Conservation (phyloP, 371 early-diverging fungal genomes). For the Apophysomyces variabilis region DNA sequence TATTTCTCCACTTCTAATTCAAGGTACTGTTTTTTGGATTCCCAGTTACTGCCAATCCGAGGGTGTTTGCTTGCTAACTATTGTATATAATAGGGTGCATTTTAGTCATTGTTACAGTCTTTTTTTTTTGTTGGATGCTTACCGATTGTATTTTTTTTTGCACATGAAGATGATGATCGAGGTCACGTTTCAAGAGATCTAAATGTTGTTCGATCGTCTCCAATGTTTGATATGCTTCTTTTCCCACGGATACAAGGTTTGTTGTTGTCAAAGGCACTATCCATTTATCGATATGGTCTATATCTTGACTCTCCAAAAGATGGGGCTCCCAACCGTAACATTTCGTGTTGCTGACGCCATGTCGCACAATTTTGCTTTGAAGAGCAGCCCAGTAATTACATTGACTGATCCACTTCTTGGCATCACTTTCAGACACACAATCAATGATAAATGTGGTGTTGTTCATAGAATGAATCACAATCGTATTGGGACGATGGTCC, state of each 20-base stretch:
- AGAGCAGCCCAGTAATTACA: constrained; percentile 20
- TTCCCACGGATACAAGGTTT: not conserved
- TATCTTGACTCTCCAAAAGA: constrained; percentile 6
- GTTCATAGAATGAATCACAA: constrained; percentile 14
- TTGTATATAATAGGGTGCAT: not conserved
- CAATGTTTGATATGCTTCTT: not conserved
- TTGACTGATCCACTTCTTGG: constrained; percentile 7
- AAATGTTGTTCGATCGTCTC: constrained; percentile 12
- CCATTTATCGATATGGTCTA: constrained; percentile 10
- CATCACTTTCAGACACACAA: constrained; percentile 10
- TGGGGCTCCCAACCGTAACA: constrained; percentile 16
- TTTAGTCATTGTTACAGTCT: not conserved
- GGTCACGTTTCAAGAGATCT: constrained; percentile 8
- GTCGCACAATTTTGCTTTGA: constrained; percentile 18
- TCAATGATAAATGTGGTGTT: constrained; percentile 12
- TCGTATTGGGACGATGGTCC: not conserved
- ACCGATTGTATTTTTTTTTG: not conserved
- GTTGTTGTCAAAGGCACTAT: constrained; percentile 6
- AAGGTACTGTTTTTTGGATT: constrained; percentile 13
- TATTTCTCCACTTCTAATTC: constrained; percentile 11
- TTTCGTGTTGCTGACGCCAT: constrained; percentile 11
- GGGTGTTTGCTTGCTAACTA: not conserved
- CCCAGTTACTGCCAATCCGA: constrained; percentile 18
- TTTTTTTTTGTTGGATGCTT: not conserved
- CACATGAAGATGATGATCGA: constrained; percentile 13